Evolutionary conservation across 176 grass and related monocot species (phyloP).

Genomic region (Bothriochloa decipiens): DNA sequence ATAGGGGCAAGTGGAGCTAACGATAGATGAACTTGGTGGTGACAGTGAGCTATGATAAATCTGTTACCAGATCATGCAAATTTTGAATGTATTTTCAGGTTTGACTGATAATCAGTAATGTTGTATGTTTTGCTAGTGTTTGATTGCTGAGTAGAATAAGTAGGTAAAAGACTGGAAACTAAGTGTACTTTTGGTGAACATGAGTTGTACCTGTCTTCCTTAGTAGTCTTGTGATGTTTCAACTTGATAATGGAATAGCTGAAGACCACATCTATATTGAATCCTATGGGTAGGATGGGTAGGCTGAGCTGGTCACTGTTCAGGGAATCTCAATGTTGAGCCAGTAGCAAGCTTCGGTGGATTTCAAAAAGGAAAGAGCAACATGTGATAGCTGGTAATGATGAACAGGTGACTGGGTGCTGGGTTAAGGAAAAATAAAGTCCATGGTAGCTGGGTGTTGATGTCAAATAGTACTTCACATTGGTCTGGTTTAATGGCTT

Average conservation of each 20-base stretch:
- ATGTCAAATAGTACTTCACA: neutral
- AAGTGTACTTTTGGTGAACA: neutral
- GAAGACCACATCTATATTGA: neutral
- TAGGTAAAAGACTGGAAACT: no score
- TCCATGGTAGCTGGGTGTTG: neutral
- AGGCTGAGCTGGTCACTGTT: neutral
- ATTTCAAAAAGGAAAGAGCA: neutral
- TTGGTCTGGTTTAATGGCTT: slow-evolving; percentile 6
- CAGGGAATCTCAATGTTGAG: neutral
- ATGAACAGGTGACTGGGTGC: neutral
- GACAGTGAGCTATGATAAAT: neutral
- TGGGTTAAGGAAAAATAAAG: neutral
- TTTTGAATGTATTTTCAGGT: neutral
- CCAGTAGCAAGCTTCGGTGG: neutral
- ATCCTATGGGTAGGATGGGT: neutral
- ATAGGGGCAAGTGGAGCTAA: neutral
- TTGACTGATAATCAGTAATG: neutral
- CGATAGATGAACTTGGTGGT: neutral
- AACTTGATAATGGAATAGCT: slow-evolving; percentile 14
- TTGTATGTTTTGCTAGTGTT: neutral
- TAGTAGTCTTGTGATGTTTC: slow-evolving; percentile 22
- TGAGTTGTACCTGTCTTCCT: neutral
- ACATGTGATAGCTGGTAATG: neutral
- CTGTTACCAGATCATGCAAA: neutral
- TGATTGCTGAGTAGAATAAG: neutral